Evolutionary conservation across 371 early-diverging fungal genomes (phyloP).

Genomic region (Apophysomyces elegans): DNA sequence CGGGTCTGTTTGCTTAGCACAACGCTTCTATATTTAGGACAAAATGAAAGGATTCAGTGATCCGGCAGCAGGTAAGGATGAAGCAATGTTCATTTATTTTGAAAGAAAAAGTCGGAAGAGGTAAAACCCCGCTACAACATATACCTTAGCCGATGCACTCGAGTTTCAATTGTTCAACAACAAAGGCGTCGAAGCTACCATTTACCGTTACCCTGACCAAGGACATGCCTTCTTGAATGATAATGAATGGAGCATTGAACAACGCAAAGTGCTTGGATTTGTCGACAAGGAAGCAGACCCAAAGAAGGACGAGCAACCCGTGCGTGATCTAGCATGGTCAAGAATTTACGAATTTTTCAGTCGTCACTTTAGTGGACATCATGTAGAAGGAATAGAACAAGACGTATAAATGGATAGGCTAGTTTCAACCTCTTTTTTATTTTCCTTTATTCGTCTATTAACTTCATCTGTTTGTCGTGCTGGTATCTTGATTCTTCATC

Average conservation of each 20-base stretch:
- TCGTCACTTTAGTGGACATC: background rate
- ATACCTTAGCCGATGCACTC: constrained; percentile 30
- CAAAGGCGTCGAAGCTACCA: constrained; percentile 30
- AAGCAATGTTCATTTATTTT: background rate
- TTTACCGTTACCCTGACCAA: constrained; percentile 46
- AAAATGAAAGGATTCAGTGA: constrained; percentile 48
- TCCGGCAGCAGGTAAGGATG: constrained; percentile 36
- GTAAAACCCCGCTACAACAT: background rate
- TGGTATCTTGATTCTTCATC: constrained; percentile 6
- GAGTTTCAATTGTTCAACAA: constrained; percentile 26
- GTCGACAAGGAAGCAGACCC: constrained; percentile 36
- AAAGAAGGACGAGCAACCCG: constrained; percentile 28
- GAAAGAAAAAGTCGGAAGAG: background rate
- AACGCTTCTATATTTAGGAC: constrained; percentile 30
- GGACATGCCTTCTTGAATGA: constrained; percentile 64
- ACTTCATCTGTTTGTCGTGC: constrained; percentile 18
- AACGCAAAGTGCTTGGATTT: constrained; percentile 48
- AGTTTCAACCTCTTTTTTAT: background rate
- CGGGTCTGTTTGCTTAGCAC: too few species aligned
- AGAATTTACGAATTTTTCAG: constrained; percentile 46
- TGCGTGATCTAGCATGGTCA: constrained; percentile 48
- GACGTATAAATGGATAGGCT: background rate
- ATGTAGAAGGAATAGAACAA: constrained; percentile 3
- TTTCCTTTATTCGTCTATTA: background rate
- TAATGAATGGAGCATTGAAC: constrained; percentile 37